These are phyloP conservation scores for Alternaria dauci DNA, from an alignment of 2,329 filamentous ascomycete species.

Conservation along the genomic window DNA sequence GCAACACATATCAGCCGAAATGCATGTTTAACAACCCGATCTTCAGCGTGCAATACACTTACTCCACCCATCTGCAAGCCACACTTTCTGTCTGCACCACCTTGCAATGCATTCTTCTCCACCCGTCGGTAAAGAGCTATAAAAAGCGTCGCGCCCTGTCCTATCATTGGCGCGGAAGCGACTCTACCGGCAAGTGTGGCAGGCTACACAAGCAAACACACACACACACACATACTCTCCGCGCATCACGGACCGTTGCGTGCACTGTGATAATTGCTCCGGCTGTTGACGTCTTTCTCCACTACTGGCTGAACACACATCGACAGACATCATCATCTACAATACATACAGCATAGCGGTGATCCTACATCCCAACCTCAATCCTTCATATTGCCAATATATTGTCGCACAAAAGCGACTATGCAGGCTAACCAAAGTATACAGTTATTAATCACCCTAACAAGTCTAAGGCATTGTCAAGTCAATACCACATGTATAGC, in stretches of 20 bases:
- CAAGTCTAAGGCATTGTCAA: not conserved
- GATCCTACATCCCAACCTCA: not conserved
- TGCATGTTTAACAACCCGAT: slow-evolving; percentile 9
- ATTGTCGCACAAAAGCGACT: not conserved
- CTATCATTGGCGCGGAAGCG: slow-evolving; percentile 28
- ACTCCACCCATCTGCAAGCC: slow-evolving; percentile 32
- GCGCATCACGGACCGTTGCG: slow-evolving; percentile 23
- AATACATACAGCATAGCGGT: slow-evolving; percentile 5
- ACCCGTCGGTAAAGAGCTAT: slow-evolving; percentile 27
- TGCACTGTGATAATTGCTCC: slow-evolving; percentile 11
- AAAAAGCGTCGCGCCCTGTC: slow-evolving; percentile 33
- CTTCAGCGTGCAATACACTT: slow-evolving; percentile 18
- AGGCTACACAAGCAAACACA: slow-evolving; percentile 33
- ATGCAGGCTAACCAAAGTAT: not conserved
- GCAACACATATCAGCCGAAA: slow-evolving; percentile 18
- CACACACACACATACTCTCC: slow-evolving; percentile 29
- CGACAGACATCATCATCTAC: not conserved
- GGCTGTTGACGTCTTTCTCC: slow-evolving; percentile 7
- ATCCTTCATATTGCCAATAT: slow-evolving; percentile 18
- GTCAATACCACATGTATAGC: not conserved
- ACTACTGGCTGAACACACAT: slow-evolving; percentile 4
- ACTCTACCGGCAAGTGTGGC: slow-evolving; percentile 20
- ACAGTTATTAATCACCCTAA: not conserved
- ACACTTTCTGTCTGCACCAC: slow-evolving; percentile 30
- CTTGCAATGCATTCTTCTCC: slow-evolving; percentile 13